These are phyloP conservation scores for Dactylonectria estremocensis DNA, from an alignment of 2,329 filamentous ascomycete species.

Conservation along the genomic window DNA sequence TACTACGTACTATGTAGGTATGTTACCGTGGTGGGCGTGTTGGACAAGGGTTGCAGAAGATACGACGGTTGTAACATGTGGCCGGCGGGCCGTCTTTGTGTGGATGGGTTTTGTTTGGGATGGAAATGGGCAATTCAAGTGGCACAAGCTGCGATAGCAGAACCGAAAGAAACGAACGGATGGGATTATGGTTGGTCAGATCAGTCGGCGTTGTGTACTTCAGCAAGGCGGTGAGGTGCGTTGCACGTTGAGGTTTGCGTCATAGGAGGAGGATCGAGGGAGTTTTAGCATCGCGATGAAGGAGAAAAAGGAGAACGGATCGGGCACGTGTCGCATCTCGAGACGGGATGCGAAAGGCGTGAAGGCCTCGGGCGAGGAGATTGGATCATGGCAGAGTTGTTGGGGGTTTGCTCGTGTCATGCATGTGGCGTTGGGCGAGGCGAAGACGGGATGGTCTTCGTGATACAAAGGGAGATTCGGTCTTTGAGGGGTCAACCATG, in stretches of 20 bases:
- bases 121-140: not conserved
- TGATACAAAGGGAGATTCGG: not conserved
- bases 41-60: not conserved
- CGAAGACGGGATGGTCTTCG: conserved; percentile 10
- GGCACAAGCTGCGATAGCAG: not conserved
- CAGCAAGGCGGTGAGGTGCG: conserved; percentile 4
- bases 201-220: not conserved
- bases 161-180: not conserved
- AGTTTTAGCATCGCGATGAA: not conserved
- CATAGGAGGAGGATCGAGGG: not conserved
- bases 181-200: not conserved
- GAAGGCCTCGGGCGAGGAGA: conserved; percentile 11
- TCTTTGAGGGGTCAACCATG: conserved; percentile 20
- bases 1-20: too few species aligned
- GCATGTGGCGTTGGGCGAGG: conserved; percentile 7
- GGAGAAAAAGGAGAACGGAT: not conserved
- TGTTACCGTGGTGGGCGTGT: not conserved
- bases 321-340: conserved; percentile 11
- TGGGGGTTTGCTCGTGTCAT: not conserved
- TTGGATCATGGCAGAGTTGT: conserved; percentile 13
- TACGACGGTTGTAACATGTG: not conserved
- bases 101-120: not conserved
- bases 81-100: not conserved
- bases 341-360: conserved; percentile 12
- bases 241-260: conserved; percentile 9